A percentile compares a stretch with the other conserved stretches of the same genome.
These are phyloP conservation scores for Sungouiozyma intestinalis DNA, from an alignment of 805 yeast species.

Conservation along the genomic window DNA sequence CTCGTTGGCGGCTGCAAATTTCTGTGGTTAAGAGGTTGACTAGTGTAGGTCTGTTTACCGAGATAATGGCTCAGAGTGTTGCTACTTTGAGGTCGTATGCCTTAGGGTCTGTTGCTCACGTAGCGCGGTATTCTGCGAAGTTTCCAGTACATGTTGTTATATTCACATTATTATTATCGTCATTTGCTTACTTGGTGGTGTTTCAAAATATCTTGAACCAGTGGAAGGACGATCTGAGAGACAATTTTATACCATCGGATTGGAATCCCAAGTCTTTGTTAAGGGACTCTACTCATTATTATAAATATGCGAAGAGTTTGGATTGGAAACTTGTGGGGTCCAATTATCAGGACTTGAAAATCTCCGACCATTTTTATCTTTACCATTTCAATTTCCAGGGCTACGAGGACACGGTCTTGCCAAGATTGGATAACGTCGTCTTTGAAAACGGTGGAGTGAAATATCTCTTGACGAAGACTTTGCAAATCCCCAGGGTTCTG, in stretches of 20 bases:
- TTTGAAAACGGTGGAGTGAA: constrained; percentile 14
- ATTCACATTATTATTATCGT: constrained; percentile 59
- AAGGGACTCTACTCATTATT: constrained; percentile 23
- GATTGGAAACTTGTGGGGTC: constrained; percentile 5
- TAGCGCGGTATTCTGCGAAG: constrained; percentile 50
- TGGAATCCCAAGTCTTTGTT: constrained; percentile 14
- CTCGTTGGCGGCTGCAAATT: neutral
- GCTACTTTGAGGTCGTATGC: neutral
- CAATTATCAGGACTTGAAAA: constrained; percentile 8
- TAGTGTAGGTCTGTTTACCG: too few species aligned
- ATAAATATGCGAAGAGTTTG: constrained; percentile 12
- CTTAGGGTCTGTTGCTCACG: constrained; percentile 34
- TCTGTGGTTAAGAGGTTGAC: neutral
- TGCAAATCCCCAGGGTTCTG: constrained; percentile 12
- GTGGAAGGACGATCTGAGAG: constrained; percentile 27
- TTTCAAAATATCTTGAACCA: constrained; percentile 50
- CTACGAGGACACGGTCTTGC: constrained; percentile 7
- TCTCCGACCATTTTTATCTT: constrained; percentile 21
- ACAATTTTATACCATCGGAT: constrained; percentile 9
- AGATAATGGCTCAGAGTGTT: neutral
- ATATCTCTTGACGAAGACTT: constrained; percentile 16
- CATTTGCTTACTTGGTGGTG: constrained; percentile 66
- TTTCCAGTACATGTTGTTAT: constrained; percentile 83
- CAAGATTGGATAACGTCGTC: constrained; percentile 20
- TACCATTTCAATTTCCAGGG: constrained; percentile 20